Conservation (phyloP, 306 rosid genomes). For the Aeschynomene evenia region DNA sequence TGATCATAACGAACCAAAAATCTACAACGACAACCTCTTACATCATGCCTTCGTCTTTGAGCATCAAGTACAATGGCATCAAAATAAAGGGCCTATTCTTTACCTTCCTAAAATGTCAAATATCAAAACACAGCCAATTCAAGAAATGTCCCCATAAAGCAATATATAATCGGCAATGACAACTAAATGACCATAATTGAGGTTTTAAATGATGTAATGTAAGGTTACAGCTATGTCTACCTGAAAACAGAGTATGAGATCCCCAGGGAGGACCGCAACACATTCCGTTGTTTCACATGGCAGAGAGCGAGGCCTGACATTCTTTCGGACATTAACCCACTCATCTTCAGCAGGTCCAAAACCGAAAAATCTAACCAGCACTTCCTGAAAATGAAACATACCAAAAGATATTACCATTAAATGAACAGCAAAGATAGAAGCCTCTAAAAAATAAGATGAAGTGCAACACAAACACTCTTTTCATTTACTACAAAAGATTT, state of each 20-base stretch:
- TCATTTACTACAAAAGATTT: conserved; percentile 15
- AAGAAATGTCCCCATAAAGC: not conserved
- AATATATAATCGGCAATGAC: conserved; percentile 8
- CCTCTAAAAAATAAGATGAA: not conserved
- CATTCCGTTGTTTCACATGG: conserved; percentile 99
- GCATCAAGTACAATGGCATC: conserved; percentile 99
- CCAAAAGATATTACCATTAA: conserved; percentile 19
- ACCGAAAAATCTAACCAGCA: conserved; percentile 84
- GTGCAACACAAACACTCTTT: not conserved
- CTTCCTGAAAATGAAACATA: conserved; percentile 59
- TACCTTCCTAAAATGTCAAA: conserved; percentile 74
- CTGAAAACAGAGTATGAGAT: conserved; percentile 97
- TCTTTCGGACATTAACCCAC: conserved; percentile 81
- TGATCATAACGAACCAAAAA: conserved; percentile 95
- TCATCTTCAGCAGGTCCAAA: conserved; percentile 98
- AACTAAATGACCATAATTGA: not conserved
- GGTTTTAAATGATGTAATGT: conserved; percentile 24
- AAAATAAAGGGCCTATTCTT: conserved; percentile 96
- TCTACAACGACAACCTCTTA: too few species aligned
- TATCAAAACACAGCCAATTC: conserved; percentile 9
- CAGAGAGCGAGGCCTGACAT: conserved; percentile 89
- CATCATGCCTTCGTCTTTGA: conserved; percentile 96
- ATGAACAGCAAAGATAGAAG: conserved; percentile 13
- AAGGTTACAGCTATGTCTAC: conserved; percentile 40
- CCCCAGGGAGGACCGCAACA: conserved; percentile 95